A percentile compares a stretch with the other conserved stretches of the same genome.
phyloP scores from a whole-genome alignment of 345 rosid species.

The Populus euphratica region DNA sequence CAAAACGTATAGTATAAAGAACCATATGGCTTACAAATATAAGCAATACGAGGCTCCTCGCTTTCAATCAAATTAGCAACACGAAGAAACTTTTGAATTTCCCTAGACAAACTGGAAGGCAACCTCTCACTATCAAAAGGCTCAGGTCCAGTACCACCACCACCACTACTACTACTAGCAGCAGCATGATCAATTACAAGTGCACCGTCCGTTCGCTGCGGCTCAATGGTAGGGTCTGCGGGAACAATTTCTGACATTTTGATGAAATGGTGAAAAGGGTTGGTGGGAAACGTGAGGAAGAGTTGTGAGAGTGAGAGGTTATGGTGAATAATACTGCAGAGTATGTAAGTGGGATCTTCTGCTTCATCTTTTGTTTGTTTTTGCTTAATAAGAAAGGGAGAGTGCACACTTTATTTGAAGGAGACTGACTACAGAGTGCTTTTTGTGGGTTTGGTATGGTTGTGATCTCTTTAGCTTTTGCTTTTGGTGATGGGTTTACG shows the following conservation, averaged over 20 bases:
- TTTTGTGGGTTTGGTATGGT: background rate
- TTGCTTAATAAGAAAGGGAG: conserved; percentile 17
- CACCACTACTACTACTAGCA: conserved; percentile 16
- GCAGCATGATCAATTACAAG: conserved; percentile 21
- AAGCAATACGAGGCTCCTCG: conserved; percentile 76
- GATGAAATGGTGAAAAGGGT: conserved; percentile 2
- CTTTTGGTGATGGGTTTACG: background rate
- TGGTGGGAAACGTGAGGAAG: background rate
- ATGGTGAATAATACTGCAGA: conserved; percentile 5
- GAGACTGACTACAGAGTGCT: background rate
- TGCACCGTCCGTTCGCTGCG: conserved; percentile 12
- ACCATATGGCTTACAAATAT: conserved; percentile 51
- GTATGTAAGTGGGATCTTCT: conserved; percentile 21
- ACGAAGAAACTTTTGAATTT: conserved; percentile 80
- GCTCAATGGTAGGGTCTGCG: conserved; percentile 46
- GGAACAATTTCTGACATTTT: conserved; percentile 49
- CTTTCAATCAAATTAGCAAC: conserved; percentile 70
- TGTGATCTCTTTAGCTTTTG: conserved; percentile 14
- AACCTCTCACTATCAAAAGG: conserved; percentile 90
- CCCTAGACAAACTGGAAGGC: conserved; percentile 68
- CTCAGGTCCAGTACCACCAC: conserved; percentile 38
- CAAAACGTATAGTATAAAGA: background rate
- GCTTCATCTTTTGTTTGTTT: background rate
- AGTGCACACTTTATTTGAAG: background rate
- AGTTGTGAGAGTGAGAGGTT: background rate